phyloP scores from a whole-genome alignment of 768 basidiomycete species.

The Dioszegia aurantiaca region DNA sequence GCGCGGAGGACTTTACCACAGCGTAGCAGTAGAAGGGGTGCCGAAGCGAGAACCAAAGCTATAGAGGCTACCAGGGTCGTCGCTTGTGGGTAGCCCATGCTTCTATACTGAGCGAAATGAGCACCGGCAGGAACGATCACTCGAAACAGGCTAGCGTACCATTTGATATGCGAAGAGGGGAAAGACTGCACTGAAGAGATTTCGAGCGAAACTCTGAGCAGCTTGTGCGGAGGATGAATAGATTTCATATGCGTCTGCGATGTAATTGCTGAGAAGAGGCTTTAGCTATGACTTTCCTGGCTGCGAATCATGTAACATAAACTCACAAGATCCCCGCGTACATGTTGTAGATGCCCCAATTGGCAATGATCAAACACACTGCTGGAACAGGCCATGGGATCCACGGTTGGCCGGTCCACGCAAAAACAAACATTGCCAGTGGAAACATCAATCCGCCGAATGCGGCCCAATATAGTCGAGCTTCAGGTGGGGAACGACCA shows the following conservation, averaged over 20 bases:
- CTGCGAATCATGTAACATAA: too few species aligned
- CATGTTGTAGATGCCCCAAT: conserved; percentile 44
- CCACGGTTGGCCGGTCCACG: conserved; percentile 40
- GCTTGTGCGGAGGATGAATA: conserved; percentile 49
- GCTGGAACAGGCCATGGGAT: conserved; percentile 41
- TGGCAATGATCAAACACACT: conserved; percentile 28
- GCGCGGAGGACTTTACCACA: conserved; percentile 44
- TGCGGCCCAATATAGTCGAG: conserved; percentile 44
- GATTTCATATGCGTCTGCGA: conserved; percentile 48
- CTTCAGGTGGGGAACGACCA: conserved; percentile 47
- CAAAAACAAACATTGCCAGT: conserved; percentile 32
- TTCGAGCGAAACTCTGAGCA: conserved; percentile 37
- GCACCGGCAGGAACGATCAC: not conserved
- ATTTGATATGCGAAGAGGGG: conserved; percentile 41
- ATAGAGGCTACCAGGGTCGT: conserved; percentile 44
- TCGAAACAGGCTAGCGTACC: conserved; percentile 23
- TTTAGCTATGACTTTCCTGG: too few species aligned
- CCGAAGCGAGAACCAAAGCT: conserved; percentile 32
- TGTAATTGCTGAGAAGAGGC: conserved; percentile 42
- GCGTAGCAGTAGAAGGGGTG: conserved; percentile 38
- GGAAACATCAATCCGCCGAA: conserved; percentile 47
- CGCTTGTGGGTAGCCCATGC: conserved; percentile 38
- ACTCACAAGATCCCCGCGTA: conserved; percentile 47
- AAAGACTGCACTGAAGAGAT: conserved; percentile 34
- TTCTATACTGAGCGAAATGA: conserved; percentile 22